These are phyloP conservation scores for Byssoonygena ceratinophila DNA, from an alignment of 2,329 filamentous ascomycete species.

Conservation along the genomic window DNA sequence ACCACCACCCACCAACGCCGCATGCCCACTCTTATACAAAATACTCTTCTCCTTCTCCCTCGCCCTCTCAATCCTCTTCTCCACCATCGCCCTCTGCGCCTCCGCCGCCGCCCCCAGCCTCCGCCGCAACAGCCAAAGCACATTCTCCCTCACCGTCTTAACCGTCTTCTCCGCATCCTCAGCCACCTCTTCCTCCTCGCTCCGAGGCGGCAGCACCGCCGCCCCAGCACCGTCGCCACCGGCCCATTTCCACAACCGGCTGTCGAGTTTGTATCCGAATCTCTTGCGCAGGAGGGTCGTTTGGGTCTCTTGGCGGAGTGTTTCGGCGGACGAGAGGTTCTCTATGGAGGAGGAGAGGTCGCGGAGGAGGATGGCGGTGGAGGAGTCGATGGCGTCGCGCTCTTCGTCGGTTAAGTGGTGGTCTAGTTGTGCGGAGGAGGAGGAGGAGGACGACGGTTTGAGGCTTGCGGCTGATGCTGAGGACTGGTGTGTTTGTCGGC, in stretches of 20 bases:
- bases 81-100: conserved; percentile 85
- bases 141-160: conserved; percentile 63
- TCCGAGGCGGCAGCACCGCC: conserved; percentile 38
- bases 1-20: conserved; percentile 13
- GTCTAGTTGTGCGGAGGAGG: conserved; percentile 32
- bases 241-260: conserved; percentile 57
- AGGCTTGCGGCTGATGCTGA: conserved; percentile 32
- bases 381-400: conserved; percentile 75
- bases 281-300: conserved; percentile 61
- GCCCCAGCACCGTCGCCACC: conserved; percentile 32
- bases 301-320: conserved; percentile 67
- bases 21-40: conserved; percentile 56
- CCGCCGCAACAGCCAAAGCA: conserved; percentile 71
- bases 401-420: conserved; percentile 66
- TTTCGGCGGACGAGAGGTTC: conserved; percentile 69
- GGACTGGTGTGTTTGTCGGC: conserved; percentile 19
- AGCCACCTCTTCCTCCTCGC: conserved; percentile 57
- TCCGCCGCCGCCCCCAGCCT: conserved; percentile 64
- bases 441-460: conserved; percentile 19
- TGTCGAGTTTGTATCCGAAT: conserved; percentile 43
- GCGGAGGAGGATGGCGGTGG: conserved; percentile 73
- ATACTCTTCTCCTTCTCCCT: conserved; percentile 83
- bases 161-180: conserved; percentile 59
- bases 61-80: conserved; percentile 71
- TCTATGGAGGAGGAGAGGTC: conserved; percentile 75